Base-by-base conservation (phyloP, 345 rosid species). In the Hibiscus trionum region DNA sequence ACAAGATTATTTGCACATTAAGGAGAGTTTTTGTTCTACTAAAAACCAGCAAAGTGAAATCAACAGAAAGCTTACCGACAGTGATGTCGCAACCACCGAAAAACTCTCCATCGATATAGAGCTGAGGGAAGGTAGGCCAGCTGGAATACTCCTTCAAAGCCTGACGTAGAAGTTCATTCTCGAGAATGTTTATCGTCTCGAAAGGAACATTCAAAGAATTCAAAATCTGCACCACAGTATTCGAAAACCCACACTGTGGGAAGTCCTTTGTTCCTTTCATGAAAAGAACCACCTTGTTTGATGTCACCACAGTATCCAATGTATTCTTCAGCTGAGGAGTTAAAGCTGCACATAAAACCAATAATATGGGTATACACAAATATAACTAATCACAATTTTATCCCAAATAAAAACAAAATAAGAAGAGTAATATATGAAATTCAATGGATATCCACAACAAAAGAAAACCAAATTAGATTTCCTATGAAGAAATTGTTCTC, bases 101-200 rank as follows among this genome's bases (percentile, higher is more conserved):
- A 65, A 93, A 93, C 72, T 93, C 98, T 58, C 98, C 98, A 1
- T 82, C 97, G 3, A 93, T 81, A 47, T 93, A 93, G 67, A 93
- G 94, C 78, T 93, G 97, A 77, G 97, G 98, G 77, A 93, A 93
- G 56, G 98, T 93, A 0, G 98, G 98, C 98, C 98, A 91, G 62
- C 66, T 91, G 3, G 98, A 91, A 73, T 91, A 93, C 84, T 89
- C 97, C 87, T 93, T 93, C 72, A 91, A 73, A 7, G 94, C 97
- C 77, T 87, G 93, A 11, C 98, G 96, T 37, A 93, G 61, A 69
- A 89, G n/a, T 73, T 93, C 97, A 61, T 93, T 93, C 80, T 93
- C 98, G 2, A 91, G 78, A 10, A 91, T 91, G 78, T 91, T 83
- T 71, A 93, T 80, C 6, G 90, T 82, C 77, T 91, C 96, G 15